These are phyloP conservation scores for Candida schatavii DNA, from an alignment of 805 yeast genomes.

Conservation along the genomic window DNA sequence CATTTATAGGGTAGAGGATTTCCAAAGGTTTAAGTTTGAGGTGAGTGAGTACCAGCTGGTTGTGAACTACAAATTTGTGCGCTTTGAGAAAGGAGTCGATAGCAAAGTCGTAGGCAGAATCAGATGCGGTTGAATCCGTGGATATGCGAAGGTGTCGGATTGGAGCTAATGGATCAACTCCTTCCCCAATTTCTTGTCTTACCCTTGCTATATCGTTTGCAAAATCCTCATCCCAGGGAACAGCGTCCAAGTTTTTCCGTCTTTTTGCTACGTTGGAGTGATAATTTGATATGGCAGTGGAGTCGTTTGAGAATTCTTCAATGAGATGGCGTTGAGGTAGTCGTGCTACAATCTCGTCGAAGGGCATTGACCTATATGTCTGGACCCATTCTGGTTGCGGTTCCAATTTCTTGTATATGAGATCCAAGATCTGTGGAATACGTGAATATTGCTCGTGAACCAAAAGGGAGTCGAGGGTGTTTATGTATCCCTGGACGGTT, in stretches of 20 bases:
- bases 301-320: constrained; percentile 18
- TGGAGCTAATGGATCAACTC: background rate
- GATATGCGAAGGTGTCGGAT: constrained; percentile 1
- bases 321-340: constrained; percentile 39
- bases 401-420: constrained; percentile 19
- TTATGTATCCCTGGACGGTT: background rate
- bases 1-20: constrained; percentile 27
- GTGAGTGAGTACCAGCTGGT: constrained; percentile 19
- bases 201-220: background rate
- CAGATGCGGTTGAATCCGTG: background rate
- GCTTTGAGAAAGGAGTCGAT: background rate
- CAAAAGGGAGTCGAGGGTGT: constrained; percentile 10
- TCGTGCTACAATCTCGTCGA: constrained; percentile 17
- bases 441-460: constrained; percentile 23
- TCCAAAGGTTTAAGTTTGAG: constrained; percentile 29
- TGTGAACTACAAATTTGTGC: constrained; percentile 18
- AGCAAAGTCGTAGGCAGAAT: background rate
- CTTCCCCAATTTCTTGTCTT: background rate
- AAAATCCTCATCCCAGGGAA: background rate
- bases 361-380: constrained; percentile 18
- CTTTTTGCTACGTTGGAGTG: constrained; percentile 13
- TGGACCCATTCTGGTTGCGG: constrained; percentile 18
- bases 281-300: constrained; percentile 11
- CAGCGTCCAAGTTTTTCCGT: constrained; percentile 2
- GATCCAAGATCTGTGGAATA: constrained; percentile 25